phyloP scores from a whole-genome alignment of 164 flowering plant genomes.

The Dillenia turbinata region DNA sequence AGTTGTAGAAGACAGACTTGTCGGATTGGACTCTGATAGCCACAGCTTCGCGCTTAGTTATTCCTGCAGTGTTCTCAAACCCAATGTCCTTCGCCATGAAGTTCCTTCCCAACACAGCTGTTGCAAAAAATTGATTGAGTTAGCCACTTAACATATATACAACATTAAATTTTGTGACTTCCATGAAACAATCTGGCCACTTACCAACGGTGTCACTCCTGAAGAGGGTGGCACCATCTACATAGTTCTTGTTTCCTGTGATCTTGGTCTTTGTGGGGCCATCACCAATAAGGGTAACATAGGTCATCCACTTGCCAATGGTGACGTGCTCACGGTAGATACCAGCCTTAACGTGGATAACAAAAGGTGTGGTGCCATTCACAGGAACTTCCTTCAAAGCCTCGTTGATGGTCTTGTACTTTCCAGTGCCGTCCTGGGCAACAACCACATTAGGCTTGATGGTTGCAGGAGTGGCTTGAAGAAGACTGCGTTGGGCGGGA shows the following conservation, averaged over 20 bases:
- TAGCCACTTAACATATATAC: too few species aligned
- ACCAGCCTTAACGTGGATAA: conserved; percentile 68
- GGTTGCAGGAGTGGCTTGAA: conserved; percentile 4
- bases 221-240: conserved; percentile 46
- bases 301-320: conserved; percentile 24
- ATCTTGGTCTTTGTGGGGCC: conserved; percentile 70
- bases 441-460: conserved; percentile 42
- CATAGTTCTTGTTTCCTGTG: conserved; percentile 51
- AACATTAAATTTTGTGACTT: too few species aligned
- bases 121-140: background rate
- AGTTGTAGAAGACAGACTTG: conserved; percentile 57
- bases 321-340: conserved; percentile 54
- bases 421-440: conserved; percentile 72
- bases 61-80: conserved; percentile 78
- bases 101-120: conserved; percentile 43
- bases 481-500: conserved; percentile 12
- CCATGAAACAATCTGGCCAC: too few species aligned
- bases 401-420: conserved; percentile 46
- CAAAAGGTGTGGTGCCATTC: conserved; percentile 30
- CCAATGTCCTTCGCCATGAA: conserved; percentile 77
- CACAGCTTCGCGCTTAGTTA: conserved; percentile 65
- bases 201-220: conserved; percentile 68
- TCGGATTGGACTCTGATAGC: conserved; percentile 61
- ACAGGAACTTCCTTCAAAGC: conserved; percentile 49
- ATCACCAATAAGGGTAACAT: conserved; percentile 69